phyloP scores from a whole-genome alignment of 1,139 yeast genomes.

The Candida sp. region DNA sequence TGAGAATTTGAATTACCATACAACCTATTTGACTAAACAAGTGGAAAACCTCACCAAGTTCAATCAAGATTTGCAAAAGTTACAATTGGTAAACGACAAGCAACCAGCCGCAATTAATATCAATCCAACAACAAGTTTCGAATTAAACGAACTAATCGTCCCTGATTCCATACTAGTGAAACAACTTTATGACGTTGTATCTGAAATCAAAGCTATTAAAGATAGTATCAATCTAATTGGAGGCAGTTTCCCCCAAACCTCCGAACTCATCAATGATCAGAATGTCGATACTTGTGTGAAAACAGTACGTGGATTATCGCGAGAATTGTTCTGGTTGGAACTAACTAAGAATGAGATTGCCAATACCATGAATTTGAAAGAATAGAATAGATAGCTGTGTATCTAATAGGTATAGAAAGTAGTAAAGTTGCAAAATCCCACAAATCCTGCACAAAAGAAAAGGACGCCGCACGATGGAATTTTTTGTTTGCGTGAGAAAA shows the following conservation, averaged over 20 bases:
- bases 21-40: constrained; percentile 29
- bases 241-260: constrained; percentile 39
- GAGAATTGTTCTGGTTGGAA: constrained; percentile 69
- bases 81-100: constrained; percentile 22
- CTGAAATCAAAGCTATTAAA: constrained; percentile 66
- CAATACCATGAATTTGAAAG: constrained; percentile 17
- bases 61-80: constrained; percentile 19
- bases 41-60: constrained; percentile 21
- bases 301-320: constrained; percentile 60
- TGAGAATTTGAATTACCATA: constrained; percentile 27
- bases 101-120: constrained; percentile 17
- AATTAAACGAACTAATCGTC: constrained; percentile 33
- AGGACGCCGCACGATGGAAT: constrained; percentile 21
- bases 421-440: not conserved
- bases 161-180: constrained; percentile 41
- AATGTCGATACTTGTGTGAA: constrained; percentile 52
- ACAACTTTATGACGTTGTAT: constrained; percentile 59
- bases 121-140: constrained; percentile 11
- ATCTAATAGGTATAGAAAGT: no score
- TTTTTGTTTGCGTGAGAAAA: constrained; percentile 2
- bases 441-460: not conserved
- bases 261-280: constrained; percentile 32
- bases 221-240: constrained; percentile 62
- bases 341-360: constrained; percentile 32
- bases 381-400: not conserved